Base-by-base conservation (phyloP, 164 flowering plant species). In the Stephania cephalantha region DNA sequence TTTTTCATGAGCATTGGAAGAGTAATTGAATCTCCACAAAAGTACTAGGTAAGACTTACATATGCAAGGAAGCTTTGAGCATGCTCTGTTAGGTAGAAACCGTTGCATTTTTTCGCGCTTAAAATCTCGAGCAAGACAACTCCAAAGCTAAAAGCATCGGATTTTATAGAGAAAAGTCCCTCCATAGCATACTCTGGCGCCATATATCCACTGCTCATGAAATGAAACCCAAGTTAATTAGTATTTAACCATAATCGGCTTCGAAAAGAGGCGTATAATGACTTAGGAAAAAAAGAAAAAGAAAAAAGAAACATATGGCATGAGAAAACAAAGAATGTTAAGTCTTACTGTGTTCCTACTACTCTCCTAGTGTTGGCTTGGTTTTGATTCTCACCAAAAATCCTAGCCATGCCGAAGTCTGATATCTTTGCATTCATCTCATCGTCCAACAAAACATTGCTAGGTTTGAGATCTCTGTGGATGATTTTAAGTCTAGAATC, bases 351-450 rank as follows among this genome's bases (percentile, higher is more conserved):
- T 72, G 81, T 82, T 50, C 85, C 83, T 4, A 73, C 81, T 30
- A 76, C 63, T 50, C 75, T 78, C 17, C n/a, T 76, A 6, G 83
- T 83, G 18, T 52, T 74, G 42, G 66, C 81, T 15, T 64, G 17
- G 50, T 45, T 77, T 75, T 81, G 75, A 68, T 81, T 73, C 18
- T 18, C 74, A 7, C 74, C 73, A 35, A 79, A 79, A 53, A 83
- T 72, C 50, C 79, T 77, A 44, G 85, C 84, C 78, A 83, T 75
- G 50, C 84, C 85, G 76, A 83, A 83, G 77, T 83, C 85, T 58
- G 85, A 69, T 18, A 83, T 75, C 68, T 83, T 83, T 0, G 85
- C 70, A 10, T 70, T 69, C 85, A 79, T 77, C 11, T 73, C 76
- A 9, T 18, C 42, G 35, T 83, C 83, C 55, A 81, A 29, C 46